phyloP scores from a whole-genome alignment of 225 moss, liverwort and hornwort genomes.

The Climacium dendroides region DNA sequence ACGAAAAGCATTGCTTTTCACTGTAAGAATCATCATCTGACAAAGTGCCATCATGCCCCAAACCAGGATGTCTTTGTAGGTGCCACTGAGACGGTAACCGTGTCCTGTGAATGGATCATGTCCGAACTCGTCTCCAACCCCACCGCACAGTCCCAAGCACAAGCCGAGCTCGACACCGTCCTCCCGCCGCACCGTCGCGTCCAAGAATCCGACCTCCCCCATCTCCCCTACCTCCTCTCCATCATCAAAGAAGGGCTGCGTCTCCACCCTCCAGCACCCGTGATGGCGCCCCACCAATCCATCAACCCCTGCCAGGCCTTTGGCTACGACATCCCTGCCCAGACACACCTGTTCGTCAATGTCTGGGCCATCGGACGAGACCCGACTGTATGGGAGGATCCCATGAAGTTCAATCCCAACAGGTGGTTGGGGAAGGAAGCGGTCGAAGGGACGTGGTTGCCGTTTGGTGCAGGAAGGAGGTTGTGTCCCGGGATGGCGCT shows the following conservation, averaged over 20 bases:
- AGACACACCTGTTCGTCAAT: not conserved
- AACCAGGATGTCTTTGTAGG: not conserved
- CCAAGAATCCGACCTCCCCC: not conserved
- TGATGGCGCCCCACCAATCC: not conserved
- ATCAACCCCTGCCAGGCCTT: not conserved
- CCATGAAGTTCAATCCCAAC: not conserved
- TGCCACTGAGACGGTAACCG: not conserved
- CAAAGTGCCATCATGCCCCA: not conserved
- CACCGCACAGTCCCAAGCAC: not conserved
- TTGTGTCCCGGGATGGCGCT: not conserved
- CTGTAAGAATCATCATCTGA: not conserved
- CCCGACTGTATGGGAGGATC: not conserved
- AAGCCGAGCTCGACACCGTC: not conserved
- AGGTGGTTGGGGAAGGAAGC: not conserved
- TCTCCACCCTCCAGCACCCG: not conserved
- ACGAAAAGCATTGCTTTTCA: not conserved
- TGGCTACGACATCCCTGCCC: not conserved
- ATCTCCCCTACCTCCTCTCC: not conserved
- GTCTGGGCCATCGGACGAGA: not conserved
- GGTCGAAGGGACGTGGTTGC: not conserved
- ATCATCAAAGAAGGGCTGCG: not conserved
- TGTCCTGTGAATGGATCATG: not conserved
- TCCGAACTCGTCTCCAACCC: not conserved
- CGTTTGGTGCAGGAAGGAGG: not conserved
- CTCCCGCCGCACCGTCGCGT: not conserved